A percentile compares a stretch with the other conserved stretches of the same genome.
Conservation (phyloP, 1,139 yeast species). For the Nakaseomyces bracarensis region DNA sequence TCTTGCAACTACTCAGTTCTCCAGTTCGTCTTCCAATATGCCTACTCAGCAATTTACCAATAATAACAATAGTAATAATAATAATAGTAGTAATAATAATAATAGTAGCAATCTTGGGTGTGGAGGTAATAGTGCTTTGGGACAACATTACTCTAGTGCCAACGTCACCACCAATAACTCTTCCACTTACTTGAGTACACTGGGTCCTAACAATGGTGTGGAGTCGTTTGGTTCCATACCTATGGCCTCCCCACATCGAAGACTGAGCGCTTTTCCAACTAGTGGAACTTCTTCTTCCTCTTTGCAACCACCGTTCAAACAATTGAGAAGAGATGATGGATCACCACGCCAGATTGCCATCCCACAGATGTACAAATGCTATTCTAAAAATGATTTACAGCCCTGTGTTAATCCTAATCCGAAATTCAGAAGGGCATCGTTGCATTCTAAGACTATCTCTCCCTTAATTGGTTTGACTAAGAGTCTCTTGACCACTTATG, state of each 20-base stretch:
- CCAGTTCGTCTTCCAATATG: constrained; percentile 6
- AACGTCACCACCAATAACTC: constrained; percentile 5
- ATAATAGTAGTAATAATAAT: not conserved
- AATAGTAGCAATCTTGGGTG: no score
- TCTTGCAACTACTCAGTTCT: constrained; percentile 20
- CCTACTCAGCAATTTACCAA: not conserved
- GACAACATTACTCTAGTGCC: constrained; percentile 9
- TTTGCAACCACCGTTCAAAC: constrained; percentile 22
- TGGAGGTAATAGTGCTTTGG: constrained; percentile 16
- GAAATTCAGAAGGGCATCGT: constrained; percentile 71
- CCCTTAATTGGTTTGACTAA: constrained; percentile 79
- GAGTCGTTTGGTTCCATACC: constrained; percentile 9
- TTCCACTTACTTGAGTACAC: constrained; percentile 1
- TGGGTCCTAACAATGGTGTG: not conserved
- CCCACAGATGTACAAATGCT: constrained; percentile 25
- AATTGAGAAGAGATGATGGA: constrained; percentile 19
- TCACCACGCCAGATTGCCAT: constrained; percentile 14
- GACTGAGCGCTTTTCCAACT: constrained; percentile 28
- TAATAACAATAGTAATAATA: not conserved
- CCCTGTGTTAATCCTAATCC: constrained; percentile 63
- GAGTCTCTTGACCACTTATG: constrained; percentile 69
- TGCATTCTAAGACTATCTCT: constrained; percentile 69
- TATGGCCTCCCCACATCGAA: constrained; percentile 21
- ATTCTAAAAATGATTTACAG: constrained; percentile 41
- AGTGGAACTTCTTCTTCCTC: constrained; percentile 14